phyloP scores from a whole-genome alignment of 179 eudicot genomes.

The Corrigiola litoralis region DNA sequence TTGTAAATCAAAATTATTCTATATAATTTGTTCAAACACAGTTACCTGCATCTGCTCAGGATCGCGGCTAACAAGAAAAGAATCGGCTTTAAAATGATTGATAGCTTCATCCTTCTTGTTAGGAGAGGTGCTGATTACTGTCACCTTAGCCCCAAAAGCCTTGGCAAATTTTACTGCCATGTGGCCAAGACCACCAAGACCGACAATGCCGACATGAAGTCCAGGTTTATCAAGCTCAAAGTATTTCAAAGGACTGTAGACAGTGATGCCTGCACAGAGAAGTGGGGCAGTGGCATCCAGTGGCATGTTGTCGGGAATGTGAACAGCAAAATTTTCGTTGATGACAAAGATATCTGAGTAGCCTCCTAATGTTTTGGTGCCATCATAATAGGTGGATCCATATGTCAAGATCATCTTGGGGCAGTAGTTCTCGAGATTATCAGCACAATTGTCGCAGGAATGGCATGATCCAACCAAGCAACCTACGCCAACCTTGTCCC shows the following conservation, averaged over 20 bases:
- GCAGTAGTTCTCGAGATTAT: constrained; percentile 27
- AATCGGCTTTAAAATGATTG: constrained; percentile 27
- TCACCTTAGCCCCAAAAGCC: constrained; percentile 37
- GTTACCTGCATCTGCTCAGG: constrained; percentile 25
- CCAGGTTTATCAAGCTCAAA: constrained; percentile 29
- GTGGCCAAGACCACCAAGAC: constrained; percentile 38
- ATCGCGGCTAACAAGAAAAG: constrained; percentile 28
- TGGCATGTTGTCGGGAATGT: constrained; percentile 25
- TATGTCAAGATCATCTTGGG: constrained; percentile 22
- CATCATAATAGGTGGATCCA: constrained; percentile 28
- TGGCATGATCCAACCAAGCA: constrained; percentile 32
- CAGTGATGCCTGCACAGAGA: constrained; percentile 35
- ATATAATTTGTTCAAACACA: background rate
- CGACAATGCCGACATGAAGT: constrained; percentile 29
- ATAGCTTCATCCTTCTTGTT: constrained; percentile 33
- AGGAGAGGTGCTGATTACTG: constrained; percentile 37
- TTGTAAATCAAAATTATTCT: no score
- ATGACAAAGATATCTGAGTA: constrained; percentile 34
- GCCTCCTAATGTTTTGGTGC: constrained; percentile 28
- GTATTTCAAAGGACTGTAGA: constrained; percentile 31
- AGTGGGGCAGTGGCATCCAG: constrained; percentile 34
- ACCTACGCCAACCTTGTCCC: constrained; percentile 33
- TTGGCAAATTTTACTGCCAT: constrained; percentile 33
- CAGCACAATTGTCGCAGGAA: constrained; percentile 23
- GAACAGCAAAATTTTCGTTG: constrained; percentile 26